phyloP scores from a whole-genome alignment of 305 asterid genomes.

The Solanum chacoense region DNA sequence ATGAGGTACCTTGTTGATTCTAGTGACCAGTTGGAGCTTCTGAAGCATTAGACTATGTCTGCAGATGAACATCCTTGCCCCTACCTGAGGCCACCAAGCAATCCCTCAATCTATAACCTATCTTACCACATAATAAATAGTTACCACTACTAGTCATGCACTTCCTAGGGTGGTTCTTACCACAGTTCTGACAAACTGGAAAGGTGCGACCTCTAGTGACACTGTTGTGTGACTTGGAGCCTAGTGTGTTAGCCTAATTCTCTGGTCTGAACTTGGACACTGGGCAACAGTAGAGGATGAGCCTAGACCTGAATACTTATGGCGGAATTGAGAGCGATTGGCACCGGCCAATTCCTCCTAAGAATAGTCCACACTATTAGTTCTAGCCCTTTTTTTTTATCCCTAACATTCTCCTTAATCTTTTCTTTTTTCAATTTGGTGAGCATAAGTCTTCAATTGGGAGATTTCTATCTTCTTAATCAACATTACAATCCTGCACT shows the following conservation, averaged over 20 bases:
- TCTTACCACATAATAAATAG: background rate
- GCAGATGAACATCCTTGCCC: background rate
- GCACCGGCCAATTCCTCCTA: background rate
- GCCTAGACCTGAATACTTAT: background rate
- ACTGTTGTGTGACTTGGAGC: background rate
- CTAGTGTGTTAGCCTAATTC: background rate
- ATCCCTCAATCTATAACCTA: background rate
- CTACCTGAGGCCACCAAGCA: background rate
- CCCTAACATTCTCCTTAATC: background rate
- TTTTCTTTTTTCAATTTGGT: background rate
- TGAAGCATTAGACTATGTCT: background rate
- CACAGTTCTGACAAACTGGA: background rate
- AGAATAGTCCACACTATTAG: background rate
- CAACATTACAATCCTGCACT: background rate
- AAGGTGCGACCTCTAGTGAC: background rate
- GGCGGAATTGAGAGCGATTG: background rate
- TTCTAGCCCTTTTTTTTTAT: background rate
- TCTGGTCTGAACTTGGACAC: background rate
- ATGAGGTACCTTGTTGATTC: background rate
- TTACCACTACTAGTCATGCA: background rate
- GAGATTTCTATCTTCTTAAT: background rate
- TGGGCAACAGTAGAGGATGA: background rate
- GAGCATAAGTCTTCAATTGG: background rate
- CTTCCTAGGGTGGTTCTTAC: background rate
- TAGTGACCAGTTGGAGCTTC: background rate